Evolutionary conservation across 805 yeast genomes (phyloP).

Genomic region (Kuraishia capsulata): DNA sequence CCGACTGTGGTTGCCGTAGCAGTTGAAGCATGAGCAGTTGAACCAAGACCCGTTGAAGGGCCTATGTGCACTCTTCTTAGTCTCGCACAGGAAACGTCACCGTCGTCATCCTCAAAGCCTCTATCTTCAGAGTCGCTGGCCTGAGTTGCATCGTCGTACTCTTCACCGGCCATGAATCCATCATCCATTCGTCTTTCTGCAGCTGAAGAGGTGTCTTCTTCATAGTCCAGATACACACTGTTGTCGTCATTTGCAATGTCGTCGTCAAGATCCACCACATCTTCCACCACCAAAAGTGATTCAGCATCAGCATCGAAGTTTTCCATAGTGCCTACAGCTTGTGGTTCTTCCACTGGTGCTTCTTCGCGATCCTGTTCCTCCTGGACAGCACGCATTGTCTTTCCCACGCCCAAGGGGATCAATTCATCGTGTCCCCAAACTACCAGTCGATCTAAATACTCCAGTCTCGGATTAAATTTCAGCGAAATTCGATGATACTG

Average conservation of each 20-base stretch:
- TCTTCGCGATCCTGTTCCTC: conserved; percentile 8
- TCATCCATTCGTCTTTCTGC: conserved; percentile 7
- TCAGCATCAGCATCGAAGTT: conserved; percentile 6
- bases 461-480: conserved; percentile 9
- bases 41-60: no score
- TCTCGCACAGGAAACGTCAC: not conserved
- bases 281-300: not conserved
- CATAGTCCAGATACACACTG: conserved; percentile 3
- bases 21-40: no score
- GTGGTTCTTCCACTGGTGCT: conserved; percentile 12
- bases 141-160: conserved; percentile 25
- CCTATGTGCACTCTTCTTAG: not conserved
- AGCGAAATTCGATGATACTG: not conserved
- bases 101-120: not conserved
- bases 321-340: conserved; percentile 6
- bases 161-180: conserved; percentile 27
- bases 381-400: conserved; percentile 35
- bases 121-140: conserved; percentile 14
- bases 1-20: not conserved
- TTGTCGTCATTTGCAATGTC: conserved; percentile 4
- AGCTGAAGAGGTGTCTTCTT: conserved; percentile 1
- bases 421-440: conserved; percentile 38
- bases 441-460: conserved; percentile 23
- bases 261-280: conserved; percentile 1
- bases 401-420: conserved; percentile 50